Percentiles rank a stretch among this genome's conserved stretches.
These are phyloP conservation scores for Debaryomyces subglobosus DNA, from an alignment of 1,139 yeast species.

Conservation along the genomic window DNA sequence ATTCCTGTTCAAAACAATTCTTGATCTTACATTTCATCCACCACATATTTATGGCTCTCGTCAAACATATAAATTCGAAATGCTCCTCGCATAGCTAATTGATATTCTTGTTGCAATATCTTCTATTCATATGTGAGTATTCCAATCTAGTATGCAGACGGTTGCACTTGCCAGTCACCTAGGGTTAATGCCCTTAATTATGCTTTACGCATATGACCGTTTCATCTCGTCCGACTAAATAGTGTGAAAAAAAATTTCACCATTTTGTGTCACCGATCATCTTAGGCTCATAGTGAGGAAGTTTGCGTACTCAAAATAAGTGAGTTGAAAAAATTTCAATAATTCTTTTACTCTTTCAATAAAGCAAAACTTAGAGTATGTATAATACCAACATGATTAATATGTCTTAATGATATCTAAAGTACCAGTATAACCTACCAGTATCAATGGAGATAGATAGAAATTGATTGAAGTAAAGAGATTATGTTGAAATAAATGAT, in stretches of 20 bases:
- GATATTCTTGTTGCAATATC: neutral
- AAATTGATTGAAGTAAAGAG: neutral
- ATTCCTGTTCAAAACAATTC: too few relatives aligned
- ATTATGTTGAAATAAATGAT: neutral
- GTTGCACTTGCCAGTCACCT: neutral
- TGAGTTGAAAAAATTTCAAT: conserved; percentile 9
- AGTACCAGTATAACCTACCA: neutral
- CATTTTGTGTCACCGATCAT: conserved; percentile 5
- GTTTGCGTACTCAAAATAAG: conserved; percentile 7
- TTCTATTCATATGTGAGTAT: neutral
- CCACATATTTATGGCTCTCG: neutral
- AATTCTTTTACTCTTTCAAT: conserved; percentile 7
- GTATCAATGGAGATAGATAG: neutral
- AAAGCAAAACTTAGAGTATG: conserved; percentile 11
- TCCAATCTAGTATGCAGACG: neutral
- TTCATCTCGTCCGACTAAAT: neutral
- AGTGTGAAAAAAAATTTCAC: conserved; percentile 2
- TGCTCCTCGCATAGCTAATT: neutral
- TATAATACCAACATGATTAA: neutral
- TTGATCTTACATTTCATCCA: neutral
- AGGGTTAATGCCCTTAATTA: neutral
- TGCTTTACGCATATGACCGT: conserved; percentile 1
- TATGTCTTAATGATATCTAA: neutral
- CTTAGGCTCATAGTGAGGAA: conserved; percentile 2
- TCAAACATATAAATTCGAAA: neutral